Conservation (phyloP, 2,329 filamentous ascomycete genomes). For the Diaporthe velutina region DNA sequence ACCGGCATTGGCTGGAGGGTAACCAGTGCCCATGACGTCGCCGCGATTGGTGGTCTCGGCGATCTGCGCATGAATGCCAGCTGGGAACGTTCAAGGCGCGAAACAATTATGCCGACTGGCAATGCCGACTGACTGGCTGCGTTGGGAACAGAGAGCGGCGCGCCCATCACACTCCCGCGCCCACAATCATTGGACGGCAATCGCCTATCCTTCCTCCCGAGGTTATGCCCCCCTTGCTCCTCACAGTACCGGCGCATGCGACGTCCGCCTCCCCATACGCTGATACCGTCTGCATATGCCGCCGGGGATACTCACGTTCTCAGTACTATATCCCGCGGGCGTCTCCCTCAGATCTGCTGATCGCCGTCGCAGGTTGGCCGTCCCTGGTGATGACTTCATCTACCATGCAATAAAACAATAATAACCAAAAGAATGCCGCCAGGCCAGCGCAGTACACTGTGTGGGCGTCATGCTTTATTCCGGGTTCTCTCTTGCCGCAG, state of each 20-base stretch:
- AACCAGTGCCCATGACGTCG: slow-evolving; percentile 6
- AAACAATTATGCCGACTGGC: slow-evolving; percentile 20
- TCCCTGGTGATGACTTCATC: neutral
- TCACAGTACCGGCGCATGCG: neutral
- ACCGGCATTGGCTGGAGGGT: neutral
- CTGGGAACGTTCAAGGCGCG: neutral
- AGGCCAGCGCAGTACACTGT: neutral
- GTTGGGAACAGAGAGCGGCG: too few relatives aligned
- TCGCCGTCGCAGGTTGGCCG: neutral
- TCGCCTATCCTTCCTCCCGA: neutral
- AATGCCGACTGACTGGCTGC: slow-evolving; percentile 6
- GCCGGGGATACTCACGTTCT: neutral
- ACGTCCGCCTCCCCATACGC: neutral
- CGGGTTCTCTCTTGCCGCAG: neutral
- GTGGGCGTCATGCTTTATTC: slow-evolving; percentile 14
- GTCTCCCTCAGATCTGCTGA: neutral
- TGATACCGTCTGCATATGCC: neutral
- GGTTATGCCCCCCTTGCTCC: slow-evolving; percentile 2
- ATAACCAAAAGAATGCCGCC: neutral
- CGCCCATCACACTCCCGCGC: neutral
- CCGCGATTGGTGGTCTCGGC: neutral
- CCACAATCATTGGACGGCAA: neutral
- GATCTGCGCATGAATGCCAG: slow-evolving; percentile 14
- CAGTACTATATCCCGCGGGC: neutral
- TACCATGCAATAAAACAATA: neutral